Evolutionary conservation across 148 eudicot genomes (phyloP), one percentile per base, ranked within the genome.

Genomic region (Suaeda aralocaspica): DNA sequence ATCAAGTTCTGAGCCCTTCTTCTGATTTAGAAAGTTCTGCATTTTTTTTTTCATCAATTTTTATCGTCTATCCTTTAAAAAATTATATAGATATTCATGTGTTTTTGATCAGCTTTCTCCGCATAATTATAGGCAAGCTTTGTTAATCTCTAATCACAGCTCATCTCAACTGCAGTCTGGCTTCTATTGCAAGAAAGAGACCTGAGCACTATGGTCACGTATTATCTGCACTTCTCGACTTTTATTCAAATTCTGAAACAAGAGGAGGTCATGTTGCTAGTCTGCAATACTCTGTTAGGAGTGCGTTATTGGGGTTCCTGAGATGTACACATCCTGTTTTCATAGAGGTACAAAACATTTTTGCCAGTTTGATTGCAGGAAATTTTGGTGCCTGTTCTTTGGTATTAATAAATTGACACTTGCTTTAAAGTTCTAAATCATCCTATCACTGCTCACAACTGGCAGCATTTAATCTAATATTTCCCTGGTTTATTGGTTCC

Each of bases 221-320:
- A 39, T 72, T 89, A 51, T 82, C 87, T 63, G 91, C 85, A 21
- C 77, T 94, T 72, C 89, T 94, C 59, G 90, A 89, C 75, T 91
- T 94, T 34, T 76, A 85, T 75, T 74, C 88, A 44, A 78, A 76
- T 51, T 73, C 81, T 72, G 96, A 89, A 80, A 59, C 74, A 52
- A 87, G 80, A 77, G 89, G 82, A 64, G 82, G 82, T 77, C 99
- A 94, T 75, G 65, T 75, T 72, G 81, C 86, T 72, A 94, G 99
- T 72, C 68, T 91, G 77, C 97, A 86, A 70, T 94, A 89, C 80
- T 91, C 97, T 72, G 48, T 94, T 59, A 82, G 99, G 79, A 87
- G 89, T 63, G 96, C 99, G 39, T 84, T 86, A 60, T 74, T 94
- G 78, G 99, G 97, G 56, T 94, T 94, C 76, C 82, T 94, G 61